These are phyloP conservation scores for Vickermania spadyakhi DNA, from an alignment of 208 protist genomes.

Conservation along the genomic window DNA sequence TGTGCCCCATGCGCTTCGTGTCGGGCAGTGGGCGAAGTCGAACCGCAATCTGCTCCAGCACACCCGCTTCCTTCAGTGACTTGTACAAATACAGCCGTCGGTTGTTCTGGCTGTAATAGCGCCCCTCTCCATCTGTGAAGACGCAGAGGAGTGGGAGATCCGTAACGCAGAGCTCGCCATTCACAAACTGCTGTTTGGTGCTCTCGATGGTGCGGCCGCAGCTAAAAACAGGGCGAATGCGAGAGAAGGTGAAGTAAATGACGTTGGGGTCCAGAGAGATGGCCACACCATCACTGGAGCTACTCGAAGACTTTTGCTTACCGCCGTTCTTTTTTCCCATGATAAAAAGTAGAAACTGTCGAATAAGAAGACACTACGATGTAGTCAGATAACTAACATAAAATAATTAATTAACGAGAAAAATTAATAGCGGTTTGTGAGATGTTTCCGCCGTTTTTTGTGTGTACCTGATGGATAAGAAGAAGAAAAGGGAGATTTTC, in stretches of 20 bases:
- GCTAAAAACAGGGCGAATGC: slow-evolving; percentile 69
- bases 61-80: slow-evolving; percentile 30
- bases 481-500: too few species aligned
- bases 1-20: slow-evolving; percentile 59
- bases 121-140: slow-evolving; percentile 26
- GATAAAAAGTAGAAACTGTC: too few species aligned
- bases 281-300: background rate
- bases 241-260: slow-evolving; percentile 86
- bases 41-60: slow-evolving; percentile 42
- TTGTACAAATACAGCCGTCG: slow-evolving; percentile 81
- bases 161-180: slow-evolving; percentile 24
- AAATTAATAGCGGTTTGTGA: too few species aligned
- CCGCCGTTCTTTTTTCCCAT: too few species aligned
- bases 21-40: slow-evolving; percentile 50
- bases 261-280: slow-evolving; percentile 20
- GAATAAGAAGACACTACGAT: too few species aligned
- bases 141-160: slow-evolving; percentile 74
- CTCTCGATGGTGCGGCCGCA: slow-evolving; percentile 73
- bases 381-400: too few species aligned
- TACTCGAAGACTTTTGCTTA: too few species aligned
- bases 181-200: slow-evolving; percentile 55
- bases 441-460: too few species aligned
- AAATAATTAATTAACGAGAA: too few species aligned
- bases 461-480: too few species aligned
- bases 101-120: slow-evolving; percentile 83